Evolutionary conservation across 768 basidiomycete genomes (phyloP), one percentile per base, ranked within the genome.

Genomic region (Wakefieldia striispora): DNA sequence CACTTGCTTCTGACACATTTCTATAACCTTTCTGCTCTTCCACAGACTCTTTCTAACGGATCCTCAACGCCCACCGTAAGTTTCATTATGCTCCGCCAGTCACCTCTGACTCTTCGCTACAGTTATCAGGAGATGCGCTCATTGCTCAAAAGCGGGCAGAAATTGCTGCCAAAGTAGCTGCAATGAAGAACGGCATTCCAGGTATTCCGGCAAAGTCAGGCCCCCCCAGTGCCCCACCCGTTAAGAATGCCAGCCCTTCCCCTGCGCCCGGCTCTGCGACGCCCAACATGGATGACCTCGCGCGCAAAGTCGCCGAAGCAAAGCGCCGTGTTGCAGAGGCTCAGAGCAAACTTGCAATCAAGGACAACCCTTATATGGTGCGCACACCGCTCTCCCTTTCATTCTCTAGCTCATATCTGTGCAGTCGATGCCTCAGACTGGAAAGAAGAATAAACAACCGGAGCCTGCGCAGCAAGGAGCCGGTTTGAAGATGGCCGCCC

Each of bases 351-450:
- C 76, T 84, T 17, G 81, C 84, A 1, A 71, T 85, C 26, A 88
- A 86, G 54, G 86, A 86, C 49, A 95, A 93, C 54, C 92, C 91
- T 0, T 95, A 95, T 74, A 84, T 93, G 80, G 91, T 87, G 27
- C 39, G 80, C 69, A n/a, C 41, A 33, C 23, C 34, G 20, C 16
- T 16, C 4, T 38, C 42, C 35, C 20, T 16, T 34, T 29, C 29
- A 14, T 17, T 31, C 37, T 7, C 6, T n/a, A n/a, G 11, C 43
- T 58, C 26, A 62, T 34, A 16, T 17, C 14, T 35, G 1, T 43
- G 13, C 50, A 87, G 82, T 72, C 83, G 3, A 67, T 80, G 52
- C 74, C 83, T 11, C 76, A 78, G 59, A 67, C 70, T 5, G 73
- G 73, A 45, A 84, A 81, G 71, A 75, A 79, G 69, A 78, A 74